Conservation (phyloP, 2,329 filamentous ascomycete genomes). For the Ophiostoma tasmaniense region DNA sequence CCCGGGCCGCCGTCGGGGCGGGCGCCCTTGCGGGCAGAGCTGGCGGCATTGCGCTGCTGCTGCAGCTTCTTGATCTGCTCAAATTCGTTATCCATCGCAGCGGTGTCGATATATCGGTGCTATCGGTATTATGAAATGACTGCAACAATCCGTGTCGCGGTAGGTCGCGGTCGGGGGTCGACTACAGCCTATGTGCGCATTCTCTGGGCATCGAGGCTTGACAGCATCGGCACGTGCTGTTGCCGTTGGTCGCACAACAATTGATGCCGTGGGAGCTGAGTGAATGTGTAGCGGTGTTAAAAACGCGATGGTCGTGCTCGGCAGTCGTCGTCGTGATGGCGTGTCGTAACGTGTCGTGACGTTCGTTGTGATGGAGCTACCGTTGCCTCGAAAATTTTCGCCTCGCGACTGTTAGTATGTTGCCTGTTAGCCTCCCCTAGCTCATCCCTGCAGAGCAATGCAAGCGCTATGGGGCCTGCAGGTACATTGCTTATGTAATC, state of each 20-base stretch:
- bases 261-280: background rate
- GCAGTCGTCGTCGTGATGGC: background rate
- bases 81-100: constrained; percentile 49
- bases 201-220: constrained; percentile 12
- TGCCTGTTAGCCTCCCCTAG: constrained; percentile 1
- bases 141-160: background rate
- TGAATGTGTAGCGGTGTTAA: background rate
- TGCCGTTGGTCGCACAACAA: background rate
- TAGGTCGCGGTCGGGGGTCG: constrained; percentile 1
- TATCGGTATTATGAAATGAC: background rate
- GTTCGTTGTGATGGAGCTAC: background rate
- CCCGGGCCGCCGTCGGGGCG: constrained; percentile 69
- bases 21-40: constrained; percentile 71
- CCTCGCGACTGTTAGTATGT: constrained; percentile 9
- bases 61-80: constrained; percentile 81
- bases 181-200: constrained; percentile 14
- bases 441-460: background rate
- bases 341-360: background rate
- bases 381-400: constrained; percentile 15
- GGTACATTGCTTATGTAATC: background rate
- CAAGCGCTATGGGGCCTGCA: background rate
- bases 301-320: background rate
- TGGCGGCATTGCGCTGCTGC: constrained; percentile 80
- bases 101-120: too few relatives aligned
- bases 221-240: constrained; percentile 14